These are phyloP conservation scores for Xylaria castorea DNA, from an alignment of 495 filamentous ascomycete species.

Conservation along the genomic window DNA sequence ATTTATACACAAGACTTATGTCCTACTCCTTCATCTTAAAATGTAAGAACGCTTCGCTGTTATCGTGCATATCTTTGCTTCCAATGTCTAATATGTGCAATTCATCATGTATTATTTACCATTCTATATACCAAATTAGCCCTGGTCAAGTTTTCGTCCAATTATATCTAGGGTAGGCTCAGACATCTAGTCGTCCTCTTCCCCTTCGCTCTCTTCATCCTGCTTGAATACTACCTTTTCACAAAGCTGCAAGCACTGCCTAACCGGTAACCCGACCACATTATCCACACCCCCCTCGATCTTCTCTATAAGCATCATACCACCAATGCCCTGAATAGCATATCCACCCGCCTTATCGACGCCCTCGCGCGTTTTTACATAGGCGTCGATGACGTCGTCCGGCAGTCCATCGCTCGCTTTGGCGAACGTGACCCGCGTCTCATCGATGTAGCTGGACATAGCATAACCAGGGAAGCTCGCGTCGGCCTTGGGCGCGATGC, in stretches of 20 bases:
- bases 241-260: constrained; percentile 79
- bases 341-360: constrained; percentile 97
- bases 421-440: constrained; percentile 81
- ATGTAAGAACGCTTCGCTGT: neutral
- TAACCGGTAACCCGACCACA: constrained; percentile 91
- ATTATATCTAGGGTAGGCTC: neutral
- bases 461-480: constrained; percentile 83
- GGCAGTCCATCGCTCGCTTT: constrained; percentile 77
- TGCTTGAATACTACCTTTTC: constrained; percentile 76
- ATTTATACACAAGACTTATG: neutral
- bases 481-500: constrained; percentile 78
- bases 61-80: neutral
- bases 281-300: constrained; percentile 93
- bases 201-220: constrained; percentile 47
- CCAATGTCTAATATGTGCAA: neutral
- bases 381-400: constrained; percentile 70
- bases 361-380: constrained; percentile 90
- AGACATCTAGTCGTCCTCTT: constrained; percentile 35
- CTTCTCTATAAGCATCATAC: constrained; percentile 78
- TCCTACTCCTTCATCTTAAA: neutral
- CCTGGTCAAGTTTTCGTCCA: neutral
- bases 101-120: constrained; percentile 13
- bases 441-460: constrained; percentile 80
- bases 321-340: constrained; percentile 88
- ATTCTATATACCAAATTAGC: neutral